Evolutionary conservation across 2,329 filamentous ascomycete genomes (phyloP).

Genomic region (Cercospora sesami): DNA sequence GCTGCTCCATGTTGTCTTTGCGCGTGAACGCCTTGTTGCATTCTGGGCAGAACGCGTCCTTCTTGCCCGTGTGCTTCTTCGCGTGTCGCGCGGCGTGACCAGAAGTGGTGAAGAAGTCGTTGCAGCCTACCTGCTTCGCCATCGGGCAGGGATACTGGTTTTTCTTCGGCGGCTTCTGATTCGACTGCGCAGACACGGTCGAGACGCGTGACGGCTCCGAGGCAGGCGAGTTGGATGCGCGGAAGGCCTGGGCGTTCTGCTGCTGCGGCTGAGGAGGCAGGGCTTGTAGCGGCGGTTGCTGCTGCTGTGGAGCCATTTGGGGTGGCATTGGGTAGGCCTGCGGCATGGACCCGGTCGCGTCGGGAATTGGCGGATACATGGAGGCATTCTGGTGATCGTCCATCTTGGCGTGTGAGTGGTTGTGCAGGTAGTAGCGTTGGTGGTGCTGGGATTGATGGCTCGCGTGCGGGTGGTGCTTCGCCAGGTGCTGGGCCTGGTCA

Average conservation of each 20-base stretch:
- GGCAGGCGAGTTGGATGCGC: constrained; percentile 51
- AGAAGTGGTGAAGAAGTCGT: constrained; percentile 79
- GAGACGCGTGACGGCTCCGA: constrained; percentile 47
- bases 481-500: constrained; percentile 26
- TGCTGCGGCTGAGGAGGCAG: constrained; percentile 6
- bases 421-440: constrained; percentile 25
- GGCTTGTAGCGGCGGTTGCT: constrained; percentile 2
- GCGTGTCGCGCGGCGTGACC: constrained; percentile 82
- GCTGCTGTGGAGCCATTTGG: constrained; percentile 21
- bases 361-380: constrained; percentile 42
- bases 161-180: constrained; percentile 55
- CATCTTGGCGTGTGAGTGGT: constrained; percentile 34
- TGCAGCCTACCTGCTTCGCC: constrained; percentile 68
- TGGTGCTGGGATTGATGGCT: constrained; percentile 23
- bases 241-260: constrained; percentile 12
- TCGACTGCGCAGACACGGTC: constrained; percentile 48
- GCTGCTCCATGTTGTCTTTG: constrained; percentile 86
- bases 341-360: constrained; percentile 35
- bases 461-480: constrained; percentile 27
- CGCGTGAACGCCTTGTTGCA: constrained; percentile 80
- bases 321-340: constrained; percentile 37
- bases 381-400: constrained; percentile 36
- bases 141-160: constrained; percentile 73
- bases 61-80: constrained; percentile 80
- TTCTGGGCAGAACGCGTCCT: constrained; percentile 68